Conservation (phyloP, 2,329 filamentous ascomycete species). For the Trichoderma pleuroti region DNA sequence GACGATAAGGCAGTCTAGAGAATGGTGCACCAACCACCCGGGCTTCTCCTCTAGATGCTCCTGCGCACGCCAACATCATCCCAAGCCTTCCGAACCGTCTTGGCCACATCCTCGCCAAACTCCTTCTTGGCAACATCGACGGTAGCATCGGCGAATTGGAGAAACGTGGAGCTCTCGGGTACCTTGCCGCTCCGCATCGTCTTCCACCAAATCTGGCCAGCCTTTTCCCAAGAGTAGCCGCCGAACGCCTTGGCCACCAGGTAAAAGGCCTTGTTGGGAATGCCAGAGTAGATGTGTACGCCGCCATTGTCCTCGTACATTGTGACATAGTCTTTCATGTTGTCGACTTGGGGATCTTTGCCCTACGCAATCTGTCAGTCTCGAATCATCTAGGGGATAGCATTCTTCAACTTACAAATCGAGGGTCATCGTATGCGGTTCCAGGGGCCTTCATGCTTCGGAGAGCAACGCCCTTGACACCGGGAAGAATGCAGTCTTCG, state of each 20-base stretch:
- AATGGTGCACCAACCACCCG: constrained; percentile 13
- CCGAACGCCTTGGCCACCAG: constrained; percentile 46
- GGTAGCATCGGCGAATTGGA: constrained; percentile 49
- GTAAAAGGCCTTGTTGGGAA: constrained; percentile 57
- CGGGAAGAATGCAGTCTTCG: constrained; percentile 49
- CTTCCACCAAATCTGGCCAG: constrained; percentile 52
- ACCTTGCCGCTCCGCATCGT: constrained; percentile 44
- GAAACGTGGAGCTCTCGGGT: constrained; percentile 40
- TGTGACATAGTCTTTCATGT: constrained; percentile 43
- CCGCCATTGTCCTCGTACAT: constrained; percentile 49
- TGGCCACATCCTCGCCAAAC: constrained; percentile 41
- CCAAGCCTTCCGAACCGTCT: constrained; percentile 46
- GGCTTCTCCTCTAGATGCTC: constrained; percentile 21
- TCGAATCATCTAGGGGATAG: background rate
- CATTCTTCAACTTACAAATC: constrained; percentile 39
- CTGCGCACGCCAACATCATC: constrained; percentile 43
- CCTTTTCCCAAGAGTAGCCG: constrained; percentile 53
- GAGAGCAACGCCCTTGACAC: constrained; percentile 49
- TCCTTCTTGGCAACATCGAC: constrained; percentile 43
- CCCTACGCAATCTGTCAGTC: constrained; percentile 31
- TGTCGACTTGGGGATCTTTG: constrained; percentile 50
- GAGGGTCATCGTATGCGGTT: constrained; percentile 50
- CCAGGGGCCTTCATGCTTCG: constrained; percentile 54
- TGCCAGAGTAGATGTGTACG: constrained; percentile 54
- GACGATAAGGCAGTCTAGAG: background rate